phyloP scores from a whole-genome alignment of 2,329 filamentous ascomycete genomes.

The Aspergillus sp. region DNA sequence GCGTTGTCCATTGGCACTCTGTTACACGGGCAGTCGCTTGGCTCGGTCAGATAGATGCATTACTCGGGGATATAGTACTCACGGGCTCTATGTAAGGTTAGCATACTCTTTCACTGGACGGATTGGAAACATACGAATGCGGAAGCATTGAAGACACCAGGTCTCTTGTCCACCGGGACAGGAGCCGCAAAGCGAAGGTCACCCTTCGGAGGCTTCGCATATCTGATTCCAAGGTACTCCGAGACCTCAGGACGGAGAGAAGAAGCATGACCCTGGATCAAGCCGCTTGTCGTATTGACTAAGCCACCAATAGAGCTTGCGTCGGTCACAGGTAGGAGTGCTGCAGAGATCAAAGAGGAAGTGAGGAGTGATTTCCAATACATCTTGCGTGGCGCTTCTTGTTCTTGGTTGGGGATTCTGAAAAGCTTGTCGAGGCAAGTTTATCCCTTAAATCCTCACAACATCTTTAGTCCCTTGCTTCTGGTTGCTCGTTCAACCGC shows the following conservation, averaged over 20 bases:
- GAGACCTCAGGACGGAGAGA: constrained; percentile 1
- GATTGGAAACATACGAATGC: background rate
- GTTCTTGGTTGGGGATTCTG: background rate
- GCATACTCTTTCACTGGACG: background rate
- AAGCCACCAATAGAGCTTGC: background rate
- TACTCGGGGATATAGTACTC: background rate
- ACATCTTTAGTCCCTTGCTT: background rate
- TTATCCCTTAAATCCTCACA: background rate
- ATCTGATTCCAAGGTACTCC: constrained; percentile 5
- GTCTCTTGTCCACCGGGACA: background rate
- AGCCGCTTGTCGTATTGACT: constrained; percentile 4
- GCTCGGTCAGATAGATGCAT: background rate
- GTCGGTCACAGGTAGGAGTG: background rate
- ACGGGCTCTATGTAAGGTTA: background rate
- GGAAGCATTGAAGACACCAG: constrained; percentile 1
- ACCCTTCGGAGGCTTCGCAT: background rate
- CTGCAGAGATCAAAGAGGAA: background rate
- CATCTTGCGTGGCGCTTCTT: background rate
- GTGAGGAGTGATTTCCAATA: background rate
- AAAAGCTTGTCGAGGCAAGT: background rate
- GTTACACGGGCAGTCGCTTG: background rate
- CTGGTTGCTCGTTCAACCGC: background rate
- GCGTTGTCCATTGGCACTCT: background rate
- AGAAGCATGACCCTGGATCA: constrained; percentile 2
- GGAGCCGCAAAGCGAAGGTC: constrained; percentile 6